Evolutionary conservation across 106 monocot species (phyloP).

Genomic region (Acorus calamus): DNA sequence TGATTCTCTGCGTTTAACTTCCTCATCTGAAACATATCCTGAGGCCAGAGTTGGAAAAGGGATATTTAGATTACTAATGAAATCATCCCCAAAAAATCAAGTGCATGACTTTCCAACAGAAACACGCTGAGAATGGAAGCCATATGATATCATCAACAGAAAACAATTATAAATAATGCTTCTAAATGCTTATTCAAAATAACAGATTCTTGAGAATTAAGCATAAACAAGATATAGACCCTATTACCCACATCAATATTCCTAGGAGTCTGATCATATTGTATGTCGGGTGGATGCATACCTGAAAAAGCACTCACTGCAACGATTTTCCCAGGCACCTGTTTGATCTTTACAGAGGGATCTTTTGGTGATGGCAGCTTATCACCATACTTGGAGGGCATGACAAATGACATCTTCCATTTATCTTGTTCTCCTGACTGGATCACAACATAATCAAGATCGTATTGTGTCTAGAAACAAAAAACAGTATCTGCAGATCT

Average conservation of each 20-base stretch:
- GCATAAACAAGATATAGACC: too few species aligned
- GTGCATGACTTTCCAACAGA: too few species aligned
- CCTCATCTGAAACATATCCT: constrained; percentile 77
- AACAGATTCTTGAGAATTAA: not conserved
- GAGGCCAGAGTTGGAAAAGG: not conserved
- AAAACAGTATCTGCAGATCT: not conserved
- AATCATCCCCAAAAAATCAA: not conserved
- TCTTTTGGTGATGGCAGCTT: constrained; percentile 70
- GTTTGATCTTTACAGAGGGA: constrained; percentile 52
- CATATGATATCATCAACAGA: too few species aligned
- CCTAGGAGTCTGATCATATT: too few species aligned
- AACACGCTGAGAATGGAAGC: too few species aligned
- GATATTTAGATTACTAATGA: constrained; percentile 3
- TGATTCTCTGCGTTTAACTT: constrained; percentile 36
- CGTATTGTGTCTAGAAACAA: not conserved
- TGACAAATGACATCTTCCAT: constrained; percentile 87
- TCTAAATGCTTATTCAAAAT: too few species aligned
- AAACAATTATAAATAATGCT: too few species aligned
- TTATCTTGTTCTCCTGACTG: constrained; percentile 36
- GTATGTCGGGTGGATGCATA: constrained; percentile 1
- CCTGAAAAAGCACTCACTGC: constrained; percentile 76
- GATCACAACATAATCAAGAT: not conserved
- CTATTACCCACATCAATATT: too few species aligned
- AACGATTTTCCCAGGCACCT: constrained; percentile 58
- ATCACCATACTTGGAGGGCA: constrained; percentile 82